Percentiles rank a stretch among this genome's conserved stretches.
These are phyloP conservation scores for Psilocybe mexicana DNA, from an alignment of 1,284 basidiomycete genomes.

Conservation along the genomic window DNA sequence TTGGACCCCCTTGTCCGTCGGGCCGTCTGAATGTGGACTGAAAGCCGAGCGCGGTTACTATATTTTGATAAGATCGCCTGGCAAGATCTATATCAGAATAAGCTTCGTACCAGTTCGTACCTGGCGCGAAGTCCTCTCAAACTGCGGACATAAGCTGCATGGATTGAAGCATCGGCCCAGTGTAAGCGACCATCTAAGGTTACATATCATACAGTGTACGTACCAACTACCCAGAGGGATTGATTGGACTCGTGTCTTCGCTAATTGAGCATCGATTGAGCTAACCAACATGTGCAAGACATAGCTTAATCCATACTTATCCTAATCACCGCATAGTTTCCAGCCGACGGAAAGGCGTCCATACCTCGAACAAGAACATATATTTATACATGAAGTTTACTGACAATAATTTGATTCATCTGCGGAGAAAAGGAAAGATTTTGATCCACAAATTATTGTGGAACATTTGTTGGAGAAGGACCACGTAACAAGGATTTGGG, in stretches of 20 bases:
- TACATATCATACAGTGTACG: too few species aligned
- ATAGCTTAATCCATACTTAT: background rate
- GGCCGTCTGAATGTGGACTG: slow-evolving; percentile 6
- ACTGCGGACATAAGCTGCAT: slow-evolving; percentile 2
- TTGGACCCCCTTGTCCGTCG: slow-evolving; percentile 9
- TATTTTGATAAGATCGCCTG: background rate
- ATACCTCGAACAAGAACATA: background rate
- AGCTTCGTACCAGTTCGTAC: slow-evolving; percentile 8
- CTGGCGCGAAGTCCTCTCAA: slow-evolving; percentile 1
- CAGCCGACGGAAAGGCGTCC: background rate
- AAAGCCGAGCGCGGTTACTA: slow-evolving; percentile 1
- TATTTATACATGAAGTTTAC: background rate
- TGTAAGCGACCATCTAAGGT: too few species aligned
- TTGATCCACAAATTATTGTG: background rate
- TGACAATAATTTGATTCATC: background rate
- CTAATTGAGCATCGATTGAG: too few species aligned
- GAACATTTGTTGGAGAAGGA: slow-evolving; percentile 5
- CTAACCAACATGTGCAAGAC: background rate
- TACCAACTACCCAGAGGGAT: too few species aligned
- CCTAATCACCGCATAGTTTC: background rate
- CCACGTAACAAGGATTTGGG: slow-evolving; percentile 38
- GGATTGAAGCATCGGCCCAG: too few species aligned
- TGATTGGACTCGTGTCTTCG: too few species aligned
- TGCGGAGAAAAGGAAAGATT: background rate
- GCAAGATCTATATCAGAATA: background rate